Conservation (phyloP, 2,329 filamentous ascomycete species). For the Botrytis elliptica region DNA sequence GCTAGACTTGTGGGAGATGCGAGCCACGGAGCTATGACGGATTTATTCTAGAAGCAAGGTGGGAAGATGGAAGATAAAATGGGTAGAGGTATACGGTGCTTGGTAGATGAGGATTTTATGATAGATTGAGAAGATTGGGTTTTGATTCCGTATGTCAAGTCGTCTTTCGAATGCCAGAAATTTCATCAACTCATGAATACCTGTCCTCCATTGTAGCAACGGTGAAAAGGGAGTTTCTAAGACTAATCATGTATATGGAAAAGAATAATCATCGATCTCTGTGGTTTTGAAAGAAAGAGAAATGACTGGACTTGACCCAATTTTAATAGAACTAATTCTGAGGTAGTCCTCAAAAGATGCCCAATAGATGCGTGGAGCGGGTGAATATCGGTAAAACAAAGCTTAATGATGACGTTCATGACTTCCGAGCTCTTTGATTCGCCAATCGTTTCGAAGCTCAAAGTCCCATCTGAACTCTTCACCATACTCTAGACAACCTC, state of each 20-base stretch:
- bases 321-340: neutral
- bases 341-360: neutral
- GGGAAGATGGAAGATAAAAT: neutral
- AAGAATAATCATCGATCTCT: neutral
- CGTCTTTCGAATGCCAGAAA: neutral
- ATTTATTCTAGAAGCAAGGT: conserved; percentile 54
- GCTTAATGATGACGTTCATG: neutral
- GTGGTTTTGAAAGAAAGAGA: neutral
- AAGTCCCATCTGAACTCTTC: neutral
- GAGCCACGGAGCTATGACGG: conserved; percentile 86
- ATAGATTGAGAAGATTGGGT: neutral
- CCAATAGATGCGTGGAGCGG: neutral
- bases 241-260: neutral
- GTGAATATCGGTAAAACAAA: neutral
- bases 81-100: neutral
- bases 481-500: neutral
- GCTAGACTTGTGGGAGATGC: conserved; percentile 84
- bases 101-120: neutral
- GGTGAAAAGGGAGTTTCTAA: neutral
- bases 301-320: neutral
- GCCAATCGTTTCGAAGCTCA: conserved; percentile 4
- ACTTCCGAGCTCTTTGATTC: conserved; percentile 9
- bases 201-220: neutral
- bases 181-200: neutral
- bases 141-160: neutral